These are phyloP conservation scores for Alisma plantagoaquatica DNA, from an alignment of 106 monocot genomes.

Conservation along the genomic window DNA sequence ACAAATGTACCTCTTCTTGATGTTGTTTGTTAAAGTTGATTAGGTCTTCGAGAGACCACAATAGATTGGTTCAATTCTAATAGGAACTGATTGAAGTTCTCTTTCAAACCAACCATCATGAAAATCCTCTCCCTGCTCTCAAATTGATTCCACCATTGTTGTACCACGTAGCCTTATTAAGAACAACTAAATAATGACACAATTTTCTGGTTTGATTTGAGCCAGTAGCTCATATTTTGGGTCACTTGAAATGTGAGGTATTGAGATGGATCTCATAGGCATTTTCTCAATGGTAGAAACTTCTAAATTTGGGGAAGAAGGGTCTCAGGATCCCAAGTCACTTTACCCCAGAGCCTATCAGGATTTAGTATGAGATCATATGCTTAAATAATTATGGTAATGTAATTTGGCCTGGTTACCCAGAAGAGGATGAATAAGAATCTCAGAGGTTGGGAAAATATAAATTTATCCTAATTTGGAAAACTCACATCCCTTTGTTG, in stretches of 20 bases:
- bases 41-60: constrained; percentile 46
- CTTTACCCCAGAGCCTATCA: constrained; percentile 56
- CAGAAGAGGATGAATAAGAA: too few species aligned
- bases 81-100: constrained; percentile 38
- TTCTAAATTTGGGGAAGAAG: constrained; percentile 33
- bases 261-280: constrained; percentile 38
- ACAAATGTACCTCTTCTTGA: constrained; percentile 23
- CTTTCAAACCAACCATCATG: constrained; percentile 46
- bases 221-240: too few species aligned
- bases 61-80: constrained; percentile 30
- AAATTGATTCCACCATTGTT: constrained; percentile 13
- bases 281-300: constrained; percentile 6
- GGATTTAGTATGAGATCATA: constrained; percentile 44
- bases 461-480: too few species aligned
- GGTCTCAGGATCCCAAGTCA: constrained; percentile 46
- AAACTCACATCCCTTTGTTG: too few species aligned
- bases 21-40: constrained; percentile 57
- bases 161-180: constrained; percentile 25
- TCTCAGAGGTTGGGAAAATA: too few species aligned
- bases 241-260: too few species aligned
- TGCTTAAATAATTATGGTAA: too few species aligned
- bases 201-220: too few species aligned
- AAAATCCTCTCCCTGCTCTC: constrained; percentile 17
- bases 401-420: too few species aligned
- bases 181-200: too few species aligned